These are phyloP conservation scores for Lagenidium giganteum DNA, from an alignment of 352 stramenopile species.

Conservation along the genomic window DNA sequence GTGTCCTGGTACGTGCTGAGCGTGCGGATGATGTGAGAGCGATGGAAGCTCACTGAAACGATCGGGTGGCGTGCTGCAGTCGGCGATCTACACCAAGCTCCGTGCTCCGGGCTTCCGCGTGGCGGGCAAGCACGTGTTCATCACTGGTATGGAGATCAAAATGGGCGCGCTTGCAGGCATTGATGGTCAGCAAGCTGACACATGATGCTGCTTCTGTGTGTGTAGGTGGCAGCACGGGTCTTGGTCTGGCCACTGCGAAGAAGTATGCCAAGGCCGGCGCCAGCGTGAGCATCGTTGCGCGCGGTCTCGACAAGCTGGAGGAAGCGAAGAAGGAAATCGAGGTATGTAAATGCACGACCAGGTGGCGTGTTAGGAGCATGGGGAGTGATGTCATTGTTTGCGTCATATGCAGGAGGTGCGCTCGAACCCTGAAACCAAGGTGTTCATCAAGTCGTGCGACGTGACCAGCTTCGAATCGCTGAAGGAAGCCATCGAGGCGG, in stretches of 20 bases:
- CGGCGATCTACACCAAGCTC: slow-evolving; percentile 56
- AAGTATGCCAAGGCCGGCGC: slow-evolving; percentile 65
- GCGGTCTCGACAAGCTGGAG: slow-evolving; percentile 49
- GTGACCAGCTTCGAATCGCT: slow-evolving; percentile 61
- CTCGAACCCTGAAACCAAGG: slow-evolving; percentile 23
- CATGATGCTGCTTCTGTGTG: too few relatives aligned
- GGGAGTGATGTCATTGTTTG: too few relatives aligned
- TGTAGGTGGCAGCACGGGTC: slow-evolving; percentile 49
- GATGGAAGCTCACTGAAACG: not conserved
- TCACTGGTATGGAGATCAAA: slow-evolving; percentile 24
- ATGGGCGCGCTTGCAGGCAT: too few relatives aligned
- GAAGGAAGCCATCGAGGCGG: slow-evolving; percentile 50
- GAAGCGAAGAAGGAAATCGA: slow-evolving; percentile 61
- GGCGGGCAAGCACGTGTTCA: slow-evolving; percentile 78
- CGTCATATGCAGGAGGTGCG: slow-evolving; percentile 14
- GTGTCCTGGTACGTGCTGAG: slow-evolving; percentile 32
- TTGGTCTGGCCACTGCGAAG: slow-evolving; percentile 61
- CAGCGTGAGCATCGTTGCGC: slow-evolving; percentile 65
- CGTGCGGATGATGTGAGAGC: not conserved
- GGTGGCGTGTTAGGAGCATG: too few relatives aligned
- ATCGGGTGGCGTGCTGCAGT: slow-evolving; percentile 24
- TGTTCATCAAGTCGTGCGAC: slow-evolving; percentile 74
- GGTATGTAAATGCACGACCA: slow-evolving; percentile 5
- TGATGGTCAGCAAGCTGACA: too few relatives aligned
- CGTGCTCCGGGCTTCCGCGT: slow-evolving; percentile 64